These are phyloP conservation scores for Stemphylium lycopersici DNA, from an alignment of 2,329 filamentous ascomycete genomes.

Conservation along the genomic window DNA sequence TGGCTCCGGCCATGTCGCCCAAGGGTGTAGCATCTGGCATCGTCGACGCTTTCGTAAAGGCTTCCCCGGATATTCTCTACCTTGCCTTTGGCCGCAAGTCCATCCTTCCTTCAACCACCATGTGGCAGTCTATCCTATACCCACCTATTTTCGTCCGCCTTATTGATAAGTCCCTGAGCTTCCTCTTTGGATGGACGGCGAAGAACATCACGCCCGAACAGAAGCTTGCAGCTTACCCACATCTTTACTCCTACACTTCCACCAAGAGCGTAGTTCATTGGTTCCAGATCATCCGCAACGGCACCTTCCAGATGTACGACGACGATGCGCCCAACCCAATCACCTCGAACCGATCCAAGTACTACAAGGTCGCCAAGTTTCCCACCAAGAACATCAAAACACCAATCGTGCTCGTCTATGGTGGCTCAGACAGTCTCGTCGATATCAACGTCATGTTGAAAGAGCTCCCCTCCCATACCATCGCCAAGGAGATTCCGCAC, in stretches of 20 bases:
- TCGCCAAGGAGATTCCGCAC: constrained; percentile 84
- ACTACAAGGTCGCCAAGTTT: constrained; percentile 95
- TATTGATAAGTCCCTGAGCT: constrained; percentile 80
- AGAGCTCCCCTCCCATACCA: constrained; percentile 82
- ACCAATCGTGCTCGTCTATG: constrained; percentile 90
- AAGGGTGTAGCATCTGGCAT: constrained; percentile 87
- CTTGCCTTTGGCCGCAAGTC: constrained; percentile 90
- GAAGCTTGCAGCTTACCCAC: constrained; percentile 93
- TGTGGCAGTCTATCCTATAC: constrained; percentile 97
- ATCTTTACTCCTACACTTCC: constrained; percentile 95
- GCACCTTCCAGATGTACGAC: constrained; percentile 97
- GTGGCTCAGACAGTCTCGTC: constrained; percentile 89
- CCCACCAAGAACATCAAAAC: constrained; percentile 97
- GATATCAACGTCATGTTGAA: constrained; percentile 92
- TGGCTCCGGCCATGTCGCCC: constrained; percentile 95
- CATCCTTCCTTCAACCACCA: constrained; percentile 89
- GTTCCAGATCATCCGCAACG: constrained; percentile 98
- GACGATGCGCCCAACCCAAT: constrained; percentile 86
- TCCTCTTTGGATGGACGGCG: constrained; percentile 89
- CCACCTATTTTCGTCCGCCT: constrained; percentile 88
- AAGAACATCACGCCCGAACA: constrained; percentile 83
- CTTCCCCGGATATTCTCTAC: constrained; percentile 89
- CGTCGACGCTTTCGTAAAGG: constrained; percentile 90
- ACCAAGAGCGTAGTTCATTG: constrained; percentile 98
- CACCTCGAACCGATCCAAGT: constrained; percentile 73